phyloP scores from a whole-genome alignment of 2,329 filamentous ascomycete species.

The Fusarium mundagurra region DNA sequence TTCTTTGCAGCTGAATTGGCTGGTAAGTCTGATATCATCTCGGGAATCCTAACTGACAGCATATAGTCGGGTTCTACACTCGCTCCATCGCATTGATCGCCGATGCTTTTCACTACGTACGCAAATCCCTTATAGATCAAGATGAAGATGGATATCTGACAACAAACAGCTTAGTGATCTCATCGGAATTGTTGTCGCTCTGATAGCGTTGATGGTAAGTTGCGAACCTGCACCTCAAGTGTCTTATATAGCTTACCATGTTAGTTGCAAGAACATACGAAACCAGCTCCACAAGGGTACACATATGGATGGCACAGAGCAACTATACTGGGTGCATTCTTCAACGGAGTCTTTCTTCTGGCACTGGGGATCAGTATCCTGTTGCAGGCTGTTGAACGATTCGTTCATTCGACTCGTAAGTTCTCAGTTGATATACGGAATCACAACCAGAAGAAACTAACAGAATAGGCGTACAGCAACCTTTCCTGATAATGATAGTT shows the following conservation, averaged over 20 bases:
- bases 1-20: constrained; percentile 64
- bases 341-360: constrained; percentile 80
- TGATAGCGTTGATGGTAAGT: constrained; percentile 70
- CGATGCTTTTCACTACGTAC: constrained; percentile 80
- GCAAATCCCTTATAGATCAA: neutral
- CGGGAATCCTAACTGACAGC: neutral
- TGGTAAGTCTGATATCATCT: constrained; percentile 47
- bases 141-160: constrained; percentile 12
- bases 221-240: neutral
- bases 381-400: constrained; percentile 77
- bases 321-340: constrained; percentile 79
- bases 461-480: constrained; percentile 67
- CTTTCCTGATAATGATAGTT: constrained; percentile 73
- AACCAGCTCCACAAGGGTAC: constrained; percentile 59
- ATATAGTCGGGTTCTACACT: constrained; percentile 72
- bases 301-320: constrained; percentile 82
- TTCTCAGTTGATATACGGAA: neutral
- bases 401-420: constrained; percentile 65
- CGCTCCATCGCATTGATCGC: constrained; percentile 77
- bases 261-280: constrained; percentile 65
- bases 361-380: constrained; percentile 78
- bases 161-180: constrained; percentile 71
- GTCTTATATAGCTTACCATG: neutral
- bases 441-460: constrained; percentile 21
- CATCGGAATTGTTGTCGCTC: constrained; percentile 73